A percentile compares a stretch with the other conserved stretches of the same genome.
phyloP scores from a whole-genome alignment of 2,329 filamentous ascomycete genomes.

The Ilyonectria mors-panacis region DNA sequence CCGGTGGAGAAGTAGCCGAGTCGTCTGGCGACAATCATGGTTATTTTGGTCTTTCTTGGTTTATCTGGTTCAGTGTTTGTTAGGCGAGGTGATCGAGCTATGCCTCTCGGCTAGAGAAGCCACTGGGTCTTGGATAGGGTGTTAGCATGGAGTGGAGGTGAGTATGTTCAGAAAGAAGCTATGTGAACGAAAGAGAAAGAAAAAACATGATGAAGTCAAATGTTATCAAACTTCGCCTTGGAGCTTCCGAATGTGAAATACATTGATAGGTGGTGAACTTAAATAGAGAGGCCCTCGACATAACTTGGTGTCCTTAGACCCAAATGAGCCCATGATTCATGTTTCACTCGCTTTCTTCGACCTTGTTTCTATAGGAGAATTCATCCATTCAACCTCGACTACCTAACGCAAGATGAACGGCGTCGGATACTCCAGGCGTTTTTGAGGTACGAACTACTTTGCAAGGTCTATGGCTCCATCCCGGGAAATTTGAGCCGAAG shows the following conservation, averaged over 20 bases:
- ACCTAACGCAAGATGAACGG: not conserved
- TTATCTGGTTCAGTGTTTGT: not conserved
- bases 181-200: too few species aligned
- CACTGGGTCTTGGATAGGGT: not conserved
- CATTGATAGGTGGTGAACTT: too few species aligned
- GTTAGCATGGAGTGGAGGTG: not conserved
- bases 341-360: too few species aligned
- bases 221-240: too few species aligned
- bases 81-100: not conserved
- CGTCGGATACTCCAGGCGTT: conserved; percentile 13
- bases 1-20: conserved; percentile 49
- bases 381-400: not conserved
- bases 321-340: too few species aligned
- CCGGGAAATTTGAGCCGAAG: not conserved
- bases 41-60: conserved; percentile 31
- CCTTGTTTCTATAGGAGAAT: too few species aligned
- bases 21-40: conserved; percentile 56
- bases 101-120: not conserved
- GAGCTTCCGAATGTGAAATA: too few species aligned
- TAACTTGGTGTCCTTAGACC: too few species aligned
- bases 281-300: too few species aligned
- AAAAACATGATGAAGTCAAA: too few species aligned
- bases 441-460: conserved; percentile 22
- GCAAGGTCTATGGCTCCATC: conserved; percentile 18
- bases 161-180: too few species aligned